Evolutionary conservation across 176 grass and related monocot species (phyloP).

Genomic region (Oryza glaberrima): DNA sequence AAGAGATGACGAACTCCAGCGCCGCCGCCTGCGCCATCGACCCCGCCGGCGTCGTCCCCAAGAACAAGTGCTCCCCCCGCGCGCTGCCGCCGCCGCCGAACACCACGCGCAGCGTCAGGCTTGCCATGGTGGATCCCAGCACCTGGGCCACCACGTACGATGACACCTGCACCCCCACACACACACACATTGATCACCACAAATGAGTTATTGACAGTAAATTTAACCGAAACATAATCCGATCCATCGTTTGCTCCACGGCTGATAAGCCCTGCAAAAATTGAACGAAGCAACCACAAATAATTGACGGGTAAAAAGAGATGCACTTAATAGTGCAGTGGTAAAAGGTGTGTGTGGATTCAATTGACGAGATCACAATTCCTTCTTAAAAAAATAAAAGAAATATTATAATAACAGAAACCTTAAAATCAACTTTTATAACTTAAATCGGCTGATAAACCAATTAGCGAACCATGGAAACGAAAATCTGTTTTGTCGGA

Average conservation of each 20-base stretch:
- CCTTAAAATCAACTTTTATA: no score
- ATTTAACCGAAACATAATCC: neutral
- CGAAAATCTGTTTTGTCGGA: neutral
- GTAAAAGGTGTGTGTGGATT: no score
- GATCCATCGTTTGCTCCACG: no score
- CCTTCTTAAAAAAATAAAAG: no score
- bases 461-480: no score
- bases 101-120: conserved; percentile 63
- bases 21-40: conserved; percentile 61
- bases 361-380: no score
- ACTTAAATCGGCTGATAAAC: no score
- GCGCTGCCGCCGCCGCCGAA: conserved; percentile 60
- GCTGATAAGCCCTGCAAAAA: no score
- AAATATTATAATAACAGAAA: no score
- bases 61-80: conserved; percentile 47
- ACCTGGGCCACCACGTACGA: conserved; percentile 64
- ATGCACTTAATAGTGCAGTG: no score
- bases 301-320: no score
- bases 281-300: no score
- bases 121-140: conserved; percentile 62
- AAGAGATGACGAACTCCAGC: conserved; percentile 83
- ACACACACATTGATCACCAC: neutral
- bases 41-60: conserved; percentile 65
- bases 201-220: neutral
- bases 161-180: conserved; percentile 53